Evolutionary conservation across 768 basidiomycete species (phyloP), one percentile per base, ranked within the genome.

Genomic region (Naematelia aurantialba): DNA sequence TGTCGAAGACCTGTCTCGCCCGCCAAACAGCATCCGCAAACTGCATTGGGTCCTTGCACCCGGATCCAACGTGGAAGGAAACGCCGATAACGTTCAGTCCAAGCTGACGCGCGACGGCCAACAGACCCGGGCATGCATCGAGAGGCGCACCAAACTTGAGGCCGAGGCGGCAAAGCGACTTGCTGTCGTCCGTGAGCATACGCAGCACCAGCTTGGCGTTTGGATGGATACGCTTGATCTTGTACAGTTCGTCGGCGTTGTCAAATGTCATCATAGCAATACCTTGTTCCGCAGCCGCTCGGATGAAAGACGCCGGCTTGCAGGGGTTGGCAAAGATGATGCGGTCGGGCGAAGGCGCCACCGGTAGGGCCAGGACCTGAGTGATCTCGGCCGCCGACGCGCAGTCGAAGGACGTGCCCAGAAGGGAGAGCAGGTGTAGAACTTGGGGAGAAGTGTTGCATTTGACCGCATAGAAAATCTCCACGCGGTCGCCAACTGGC

Each of bases 291-390:
- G 86, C 85, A 14, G 96, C 89, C 67, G 85, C 84, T 50, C 92
- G 88, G 69, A 99, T 83, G 80, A 93, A 97, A 0, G 91, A 94
- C 11, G 84, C 82, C 1, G 96, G 89, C 80, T 99, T 99, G 86
- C 96, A 98, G 0, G 96, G 96, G 79, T 99, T 99, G 64, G 96
- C 96, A 71, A 91, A 99, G 74, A 98, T 90, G 81, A 99, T 88
- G 58, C 87, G 84, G 55, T 83, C 82, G 3, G 93, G 85, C 48
- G 84, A 82, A 52, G 94, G 83, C 31, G 69, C 70, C 4, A 58
- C 45, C 3, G 87, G 86, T 2, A 92, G 78, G 11, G 79, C 79
- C 24, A 96, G 80, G 25, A 98, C 87, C 62, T 85, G 83, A 21
- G 83, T 81, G 68, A 99, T 97, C 79, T 99, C 96, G 58, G 87